A percentile compares a stretch with the other conserved stretches of the same genome.
Evolutionary conservation across 148 eudicot species (phyloP).

Genomic region (Linanthus parryae): DNA sequence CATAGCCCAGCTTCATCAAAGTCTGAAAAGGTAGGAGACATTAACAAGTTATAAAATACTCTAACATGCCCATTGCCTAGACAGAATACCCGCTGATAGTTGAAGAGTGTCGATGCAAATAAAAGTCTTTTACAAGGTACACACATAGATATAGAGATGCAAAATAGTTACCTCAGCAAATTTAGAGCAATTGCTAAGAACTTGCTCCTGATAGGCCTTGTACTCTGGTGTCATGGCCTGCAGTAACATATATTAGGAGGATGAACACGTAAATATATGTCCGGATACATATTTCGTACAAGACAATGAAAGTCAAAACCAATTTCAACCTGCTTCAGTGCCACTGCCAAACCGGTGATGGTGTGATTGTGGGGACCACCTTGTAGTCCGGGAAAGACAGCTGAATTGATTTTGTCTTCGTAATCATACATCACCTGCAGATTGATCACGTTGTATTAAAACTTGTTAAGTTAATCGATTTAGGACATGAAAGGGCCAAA

Average conservation of each 20-base stretch:
- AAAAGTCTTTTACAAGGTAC: neutral
- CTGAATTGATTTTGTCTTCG: constrained; percentile 47
- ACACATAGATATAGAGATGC: neutral
- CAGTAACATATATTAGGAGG: constrained; percentile 7
- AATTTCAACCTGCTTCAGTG: constrained; percentile 35
- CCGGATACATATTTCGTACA: too few species aligned
- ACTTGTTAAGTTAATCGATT: too few species aligned
- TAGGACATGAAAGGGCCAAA: too few species aligned
- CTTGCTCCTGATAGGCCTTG: constrained; percentile 99
- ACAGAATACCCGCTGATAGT: neutral
- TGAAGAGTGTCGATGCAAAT: neutral
- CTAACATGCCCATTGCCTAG: neutral
- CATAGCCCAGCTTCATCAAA: constrained; percentile 58
- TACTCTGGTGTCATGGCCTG: constrained; percentile 95
- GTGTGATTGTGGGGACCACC: constrained; percentile 58
- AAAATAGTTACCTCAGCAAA: constrained; percentile 75
- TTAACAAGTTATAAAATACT: neutral
- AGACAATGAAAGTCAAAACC: neutral
- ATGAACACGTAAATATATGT: too few species aligned
- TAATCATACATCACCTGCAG: constrained; percentile 53
- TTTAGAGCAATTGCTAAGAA: constrained; percentile 76
- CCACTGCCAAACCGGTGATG: constrained; percentile 44
- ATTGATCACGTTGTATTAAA: too few species aligned
- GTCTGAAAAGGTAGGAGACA: constrained; percentile 41
- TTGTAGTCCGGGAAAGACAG: constrained; percentile 54